Base-by-base conservation (phyloP, 176 grass and related monocot genomes). In the Musa itinerans region DNA sequence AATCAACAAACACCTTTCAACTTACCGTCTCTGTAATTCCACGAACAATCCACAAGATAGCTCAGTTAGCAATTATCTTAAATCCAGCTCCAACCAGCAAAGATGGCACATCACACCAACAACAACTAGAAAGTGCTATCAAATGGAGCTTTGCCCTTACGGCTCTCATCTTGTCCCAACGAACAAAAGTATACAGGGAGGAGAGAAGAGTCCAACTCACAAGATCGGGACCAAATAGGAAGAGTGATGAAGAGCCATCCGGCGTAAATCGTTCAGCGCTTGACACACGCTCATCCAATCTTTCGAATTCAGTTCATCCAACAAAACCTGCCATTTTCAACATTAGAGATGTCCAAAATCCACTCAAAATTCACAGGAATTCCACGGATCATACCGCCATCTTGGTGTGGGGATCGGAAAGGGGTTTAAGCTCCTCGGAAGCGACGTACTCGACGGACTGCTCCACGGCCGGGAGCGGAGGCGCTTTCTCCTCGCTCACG, bases 211-310 rank as follows among this genome's bases (percentile, higher is more conserved):
- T 43, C 34, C 57, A 64, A 48, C 86, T 76, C 71, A 99, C 96
- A 99, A 81, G 76, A 92, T 86, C 2, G 80, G 91, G 1, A 75
- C 63, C 17, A 99, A 78, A 72, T 84, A 83, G 22, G 96, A 70
- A 43, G 83, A 58, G 65, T 95, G 89, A 83, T 87, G 85, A 20
- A 95, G 72, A 11, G 88, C 86, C 50, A 99, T 83, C 43, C 91
- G 79, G 63, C 96, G 83, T 17, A 84, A 81, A 81, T 95, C 86
- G 74, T 99, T 99, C 73, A 99, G 83, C n/a, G 85, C 83, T 53
- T 83, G 88, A 80, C 96, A 99, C 50, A 15, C 79, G 52, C 23
- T 82, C n/a, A 92, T 0, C 96, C 96, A 99, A 75, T 99, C 96
- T 81, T 89, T 95, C 22, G 84, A 99, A 48, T 85, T 89, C 62